phyloP scores from a whole-genome alignment of 2,329 filamentous ascomycete species.

The Fusarium tuaranense region DNA sequence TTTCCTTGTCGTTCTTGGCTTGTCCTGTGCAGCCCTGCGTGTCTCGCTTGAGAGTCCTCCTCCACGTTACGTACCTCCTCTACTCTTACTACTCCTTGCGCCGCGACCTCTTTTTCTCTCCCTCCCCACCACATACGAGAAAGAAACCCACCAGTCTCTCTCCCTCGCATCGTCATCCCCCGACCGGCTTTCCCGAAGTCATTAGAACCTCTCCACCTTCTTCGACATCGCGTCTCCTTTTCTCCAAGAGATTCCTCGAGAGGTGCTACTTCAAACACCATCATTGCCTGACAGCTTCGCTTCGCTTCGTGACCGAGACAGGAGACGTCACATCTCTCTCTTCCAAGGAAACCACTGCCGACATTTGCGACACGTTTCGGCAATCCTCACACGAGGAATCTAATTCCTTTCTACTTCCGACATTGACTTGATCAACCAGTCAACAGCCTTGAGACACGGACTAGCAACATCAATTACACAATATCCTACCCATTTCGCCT shows the following conservation, averaged over 20 bases:
- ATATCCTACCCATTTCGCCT: conserved; percentile 27
- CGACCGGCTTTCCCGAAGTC: not conserved
- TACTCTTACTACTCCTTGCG: conserved; percentile 8
- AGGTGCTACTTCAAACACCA: not conserved
- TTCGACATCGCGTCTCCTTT: not conserved
- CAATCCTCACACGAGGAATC: not conserved
- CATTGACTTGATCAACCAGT: conserved; percentile 3
- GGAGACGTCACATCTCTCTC: not conserved
- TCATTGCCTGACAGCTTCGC: not conserved
- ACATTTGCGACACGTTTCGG: conserved; percentile 10
- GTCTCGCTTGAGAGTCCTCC: not conserved
- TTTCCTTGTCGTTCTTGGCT: not conserved
- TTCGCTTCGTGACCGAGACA: not conserved
- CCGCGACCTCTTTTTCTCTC: conserved; percentile 5
- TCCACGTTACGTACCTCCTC: conserved; percentile 4
- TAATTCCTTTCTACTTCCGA: not conserved
- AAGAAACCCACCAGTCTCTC: conserved; percentile 2
- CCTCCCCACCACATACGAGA: conserved; percentile 8
- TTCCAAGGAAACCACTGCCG: conserved; percentile 5
- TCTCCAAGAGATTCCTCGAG: not conserved
- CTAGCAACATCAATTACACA: conserved; percentile 15
- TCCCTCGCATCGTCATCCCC: not conserved
- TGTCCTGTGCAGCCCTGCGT: not conserved
- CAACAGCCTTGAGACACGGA: conserved; percentile 12
- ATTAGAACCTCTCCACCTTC: not conserved